Evolutionary conservation across 164 flowering plant species (phyloP).

Genomic region (Liquidambar formosana): DNA sequence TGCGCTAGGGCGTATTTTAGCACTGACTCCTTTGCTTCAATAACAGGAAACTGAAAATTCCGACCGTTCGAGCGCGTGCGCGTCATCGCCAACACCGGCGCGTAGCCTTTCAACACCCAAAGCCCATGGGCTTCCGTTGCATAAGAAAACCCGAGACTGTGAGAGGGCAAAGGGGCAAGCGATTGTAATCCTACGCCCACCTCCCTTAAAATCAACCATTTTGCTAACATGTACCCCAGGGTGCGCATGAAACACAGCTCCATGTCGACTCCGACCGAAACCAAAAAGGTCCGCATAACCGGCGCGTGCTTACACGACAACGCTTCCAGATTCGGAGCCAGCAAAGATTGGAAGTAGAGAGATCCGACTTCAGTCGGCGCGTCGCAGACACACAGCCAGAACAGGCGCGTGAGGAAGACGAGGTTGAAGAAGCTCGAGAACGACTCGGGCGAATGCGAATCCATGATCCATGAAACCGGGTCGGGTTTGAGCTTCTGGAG

Average conservation of each 20-base stretch:
- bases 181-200: conserved; percentile 42
- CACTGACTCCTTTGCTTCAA: conserved; percentile 60
- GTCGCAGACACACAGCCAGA: conserved; percentile 79
- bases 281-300: conserved; percentile 51
- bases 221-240: conserved; percentile 70
- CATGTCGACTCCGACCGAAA: conserved; percentile 63
- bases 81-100: conserved; percentile 60
- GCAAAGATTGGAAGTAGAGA: conserved; percentile 50
- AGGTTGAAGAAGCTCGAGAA: conserved; percentile 68
- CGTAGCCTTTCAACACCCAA: conserved; percentile 70
- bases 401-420: conserved; percentile 67
- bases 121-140: conserved; percentile 70
- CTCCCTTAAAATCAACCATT: conserved; percentile 58
- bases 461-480: conserved; percentile 58
- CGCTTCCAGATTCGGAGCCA: conserved; percentile 50
- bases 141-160: conserved; percentile 51
- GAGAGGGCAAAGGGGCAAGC: conserved; percentile 22
- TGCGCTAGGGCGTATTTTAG: conserved; percentile 76
- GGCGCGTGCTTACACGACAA: conserved; percentile 39
- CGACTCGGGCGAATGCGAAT: conserved; percentile 65
- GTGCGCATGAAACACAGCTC: conserved; percentile 80
- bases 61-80: conserved; percentile 20
- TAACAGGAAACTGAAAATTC: conserved; percentile 14
- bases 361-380: conserved; percentile 73
- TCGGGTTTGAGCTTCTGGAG: conserved; percentile 54